Percentiles rank a stretch among this genome's conserved stretches.
These are phyloP conservation scores for Phallus indusiatus DNA, from an alignment of 768 basidiomycete species.

Conservation along the genomic window DNA sequence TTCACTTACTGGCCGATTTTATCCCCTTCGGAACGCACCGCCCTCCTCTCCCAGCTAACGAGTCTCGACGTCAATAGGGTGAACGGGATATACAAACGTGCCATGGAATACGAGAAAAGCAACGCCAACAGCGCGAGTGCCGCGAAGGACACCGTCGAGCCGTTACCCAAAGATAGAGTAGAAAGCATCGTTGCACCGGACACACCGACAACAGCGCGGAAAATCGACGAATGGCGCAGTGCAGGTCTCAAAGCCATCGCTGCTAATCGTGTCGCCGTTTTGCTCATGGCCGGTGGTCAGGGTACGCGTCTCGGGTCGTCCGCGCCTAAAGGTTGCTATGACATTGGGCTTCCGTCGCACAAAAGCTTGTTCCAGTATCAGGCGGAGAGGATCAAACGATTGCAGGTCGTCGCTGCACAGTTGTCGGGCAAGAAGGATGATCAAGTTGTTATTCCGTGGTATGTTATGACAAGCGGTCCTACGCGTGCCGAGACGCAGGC, in stretches of 20 bases:
- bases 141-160: constrained; percentile 51
- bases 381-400: constrained; percentile 85
- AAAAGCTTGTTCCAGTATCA: constrained; percentile 95
- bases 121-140: constrained; percentile 21
- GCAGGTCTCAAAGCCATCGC: constrained; percentile 76
- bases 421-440: constrained; percentile 41
- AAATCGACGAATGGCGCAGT: constrained; percentile 63
- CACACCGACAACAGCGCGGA: constrained; percentile 26
- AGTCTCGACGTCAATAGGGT: constrained; percentile 83
- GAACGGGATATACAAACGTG: constrained; percentile 77
- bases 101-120: constrained; percentile 52
- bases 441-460: constrained; percentile 83
- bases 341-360: constrained; percentile 88
- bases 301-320: constrained; percentile 88
- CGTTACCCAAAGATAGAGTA: constrained; percentile 69
- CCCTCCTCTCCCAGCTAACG: constrained; percentile 64
- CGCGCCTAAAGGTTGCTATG: constrained; percentile 96
- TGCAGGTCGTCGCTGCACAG: constrained; percentile 68
- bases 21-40: constrained; percentile 47
- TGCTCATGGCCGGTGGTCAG: constrained; percentile 97
- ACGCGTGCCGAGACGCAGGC: constrained; percentile 79
- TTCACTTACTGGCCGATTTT: constrained; percentile 80
- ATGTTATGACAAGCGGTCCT: constrained; percentile 98
- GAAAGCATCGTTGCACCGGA: constrained; percentile 46
- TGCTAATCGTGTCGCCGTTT: constrained; percentile 79